Evolutionary conservation across 306 rosid genomes (phyloP), one percentile per base, ranked within the genome.

Genomic region (Chamaecrista fasciculata): DNA sequence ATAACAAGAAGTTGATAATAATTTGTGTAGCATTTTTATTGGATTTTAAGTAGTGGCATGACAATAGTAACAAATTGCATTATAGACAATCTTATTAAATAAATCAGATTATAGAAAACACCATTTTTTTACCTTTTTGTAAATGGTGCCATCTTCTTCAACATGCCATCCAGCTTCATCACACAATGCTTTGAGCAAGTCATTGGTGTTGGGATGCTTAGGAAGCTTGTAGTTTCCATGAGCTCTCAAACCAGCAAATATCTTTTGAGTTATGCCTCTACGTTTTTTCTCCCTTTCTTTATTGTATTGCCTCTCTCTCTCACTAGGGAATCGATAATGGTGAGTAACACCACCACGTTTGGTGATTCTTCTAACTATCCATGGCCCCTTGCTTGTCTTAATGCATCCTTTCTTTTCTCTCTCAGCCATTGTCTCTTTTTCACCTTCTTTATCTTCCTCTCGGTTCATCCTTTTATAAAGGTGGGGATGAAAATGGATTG

Each of bases 101-200:
- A n/a, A n/a, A n/a, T n/a, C n/a, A n/a, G n/a, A n/a, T n/a, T n/a
- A n/a, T n/a, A n/a, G n/a, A n/a, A n/a, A n/a, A n/a, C n/a, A n/a
- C n/a, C n/a, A n/a, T n/a, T n/a, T 0, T 2, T 8, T 18, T 48
- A 66, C 73, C 68, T 66, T 57, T 10, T 29, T 47, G 34, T 24
- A 59, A 11, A 75, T 40, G 16, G 74, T 59, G 20, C 79, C 79
- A 49, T 75, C 79, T 15, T 67, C 62, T 14, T 59, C 70, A 11
- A 75, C 79, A 59, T 47, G 25, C 74, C 69, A 75, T 0, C 79
- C 79, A 44, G 79, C 79, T 59, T 75, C 79, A 10, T 39, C 44
- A 50, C 79, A 67, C 0, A 75, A 10, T 8, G 55, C 69, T 11
- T 37, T 75, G 1, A 75, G 66, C 23, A 75, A 19, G 28, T 75